Evolutionary conservation across 1,284 basidiomycete genomes (phyloP).

Genomic region (Ganoderma leucocontextum): DNA sequence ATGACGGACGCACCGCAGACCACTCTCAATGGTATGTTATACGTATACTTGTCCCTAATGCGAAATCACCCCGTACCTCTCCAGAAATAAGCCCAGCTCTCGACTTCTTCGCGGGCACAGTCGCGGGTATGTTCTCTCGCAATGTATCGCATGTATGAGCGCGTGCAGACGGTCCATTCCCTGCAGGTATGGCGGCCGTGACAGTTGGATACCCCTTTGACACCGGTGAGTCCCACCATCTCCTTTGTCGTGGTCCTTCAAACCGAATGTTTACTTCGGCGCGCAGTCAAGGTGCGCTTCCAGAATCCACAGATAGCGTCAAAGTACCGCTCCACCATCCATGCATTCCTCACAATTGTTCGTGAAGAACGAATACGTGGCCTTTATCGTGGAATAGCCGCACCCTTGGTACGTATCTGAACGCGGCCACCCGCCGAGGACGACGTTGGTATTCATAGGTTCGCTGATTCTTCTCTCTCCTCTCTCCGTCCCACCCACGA

Average conservation of each 20-base stretch:
- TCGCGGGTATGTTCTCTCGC: slow-evolving; percentile 54
- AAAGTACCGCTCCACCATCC: slow-evolving; percentile 66
- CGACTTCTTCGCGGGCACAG: slow-evolving; percentile 79
- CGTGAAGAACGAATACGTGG: slow-evolving; percentile 72
- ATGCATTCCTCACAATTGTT: slow-evolving; percentile 71
- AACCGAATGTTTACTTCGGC: no score
- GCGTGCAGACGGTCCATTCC: background rate
- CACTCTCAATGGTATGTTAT: slow-evolving; percentile 15
- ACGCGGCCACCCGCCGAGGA: slow-evolving; percentile 6
- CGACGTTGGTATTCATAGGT: background rate
- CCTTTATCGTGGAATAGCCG: slow-evolving; percentile 76
- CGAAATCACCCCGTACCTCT: background rate
- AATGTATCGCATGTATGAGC: background rate
- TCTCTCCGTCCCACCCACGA: slow-evolving; percentile 4
- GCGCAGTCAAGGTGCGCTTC: slow-evolving; percentile 80
- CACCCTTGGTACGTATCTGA: slow-evolving; percentile 65
- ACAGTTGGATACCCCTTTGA: slow-evolving; percentile 79
- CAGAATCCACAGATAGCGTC: slow-evolving; percentile 65
- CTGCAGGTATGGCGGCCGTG: slow-evolving; percentile 67
- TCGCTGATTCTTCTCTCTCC: slow-evolving; percentile 5
- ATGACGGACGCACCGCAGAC: slow-evolving; percentile 16
- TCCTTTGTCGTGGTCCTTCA: no score
- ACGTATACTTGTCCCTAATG: background rate
- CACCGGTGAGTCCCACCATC: slow-evolving; percentile 57
- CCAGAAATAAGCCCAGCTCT: slow-evolving; percentile 56